Conservation (phyloP, 371 early-diverging fungal species). For the Batkoa obscura region DNA sequence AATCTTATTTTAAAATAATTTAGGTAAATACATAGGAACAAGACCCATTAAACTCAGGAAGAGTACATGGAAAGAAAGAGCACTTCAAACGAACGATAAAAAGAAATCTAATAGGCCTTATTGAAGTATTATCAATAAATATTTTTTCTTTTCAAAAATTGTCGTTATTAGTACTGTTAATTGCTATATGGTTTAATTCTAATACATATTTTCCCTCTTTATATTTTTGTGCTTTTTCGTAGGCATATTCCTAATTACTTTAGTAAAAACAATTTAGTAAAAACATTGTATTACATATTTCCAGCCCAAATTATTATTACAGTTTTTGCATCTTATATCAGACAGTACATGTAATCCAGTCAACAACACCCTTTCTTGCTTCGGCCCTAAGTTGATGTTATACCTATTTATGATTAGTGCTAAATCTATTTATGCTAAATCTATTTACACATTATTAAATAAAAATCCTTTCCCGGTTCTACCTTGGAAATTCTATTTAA, state of each 20-base stretch:
- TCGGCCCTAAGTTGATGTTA: not conserved
- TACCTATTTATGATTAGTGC: not conserved
- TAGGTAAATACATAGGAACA: constrained; percentile 90
- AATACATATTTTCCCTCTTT: not conserved
- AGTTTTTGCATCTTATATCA: constrained; percentile 41
- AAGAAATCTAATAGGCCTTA: too few species aligned
- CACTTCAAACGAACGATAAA: too few species aligned
- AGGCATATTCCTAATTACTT: not conserved
- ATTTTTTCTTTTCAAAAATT: too few species aligned
- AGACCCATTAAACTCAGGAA: constrained; percentile 86
- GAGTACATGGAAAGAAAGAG: constrained; percentile 82
- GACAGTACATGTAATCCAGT: constrained; percentile 59
- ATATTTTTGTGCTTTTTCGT: not conserved
- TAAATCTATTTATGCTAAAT: not conserved
- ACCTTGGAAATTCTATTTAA: not conserved
- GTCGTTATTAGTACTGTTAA: too few species aligned
- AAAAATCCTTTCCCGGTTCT: not conserved
- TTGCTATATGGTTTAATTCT: too few species aligned
- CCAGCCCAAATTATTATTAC: constrained; percentile 50
- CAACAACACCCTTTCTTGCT: constrained; percentile 40
- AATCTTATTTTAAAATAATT: not conserved
- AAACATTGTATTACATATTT: constrained; percentile 44
- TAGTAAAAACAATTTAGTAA: not conserved
- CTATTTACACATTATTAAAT: not conserved
- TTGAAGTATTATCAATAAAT: too few species aligned